Conservation (phyloP, 805 yeast genomes). For the Geotrichum ghanense region DNA sequence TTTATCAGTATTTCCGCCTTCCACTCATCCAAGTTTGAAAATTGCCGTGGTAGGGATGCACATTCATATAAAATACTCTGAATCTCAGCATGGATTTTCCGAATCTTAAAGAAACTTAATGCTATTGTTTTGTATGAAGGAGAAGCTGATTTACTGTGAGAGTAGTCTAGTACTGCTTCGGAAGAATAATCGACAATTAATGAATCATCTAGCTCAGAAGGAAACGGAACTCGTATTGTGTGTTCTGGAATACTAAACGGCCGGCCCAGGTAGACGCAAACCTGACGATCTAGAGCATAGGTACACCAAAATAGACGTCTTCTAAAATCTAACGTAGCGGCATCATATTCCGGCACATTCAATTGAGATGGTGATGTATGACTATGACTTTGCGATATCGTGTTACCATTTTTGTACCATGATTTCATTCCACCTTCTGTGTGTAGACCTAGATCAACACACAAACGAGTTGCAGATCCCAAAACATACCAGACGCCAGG, state of each 20-base stretch:
- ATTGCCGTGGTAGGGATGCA: slow-evolving; percentile 59
- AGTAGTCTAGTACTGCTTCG: slow-evolving; percentile 10
- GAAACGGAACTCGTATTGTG: slow-evolving; percentile 57
- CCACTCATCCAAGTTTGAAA: slow-evolving; percentile 49
- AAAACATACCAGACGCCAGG: slow-evolving; percentile 91
- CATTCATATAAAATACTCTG: slow-evolving; percentile 62
- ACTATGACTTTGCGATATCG: slow-evolving; percentile 3
- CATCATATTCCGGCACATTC: slow-evolving; percentile 26
- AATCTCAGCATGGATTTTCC: slow-evolving; percentile 69
- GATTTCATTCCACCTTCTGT: slow-evolving; percentile 36
- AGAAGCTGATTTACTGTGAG: slow-evolving; percentile 11
- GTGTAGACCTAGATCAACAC: slow-evolving; percentile 80
- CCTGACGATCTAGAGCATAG: slow-evolving; percentile 74
- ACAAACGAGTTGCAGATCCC: slow-evolving; percentile 67
- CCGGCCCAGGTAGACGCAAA: slow-evolving; percentile 75
- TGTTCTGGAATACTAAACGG: slow-evolving; percentile 87
- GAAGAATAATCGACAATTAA: slow-evolving; percentile 32
- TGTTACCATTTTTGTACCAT: slow-evolving; percentile 11
- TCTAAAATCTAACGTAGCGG: slow-evolving; percentile 54
- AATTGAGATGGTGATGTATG: neutral
- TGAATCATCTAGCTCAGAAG: slow-evolving; percentile 66
- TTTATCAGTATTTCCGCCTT: slow-evolving; percentile 37
- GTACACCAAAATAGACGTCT: slow-evolving; percentile 83
- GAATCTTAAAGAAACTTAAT: slow-evolving; percentile 51
- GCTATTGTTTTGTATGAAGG: slow-evolving; percentile 64